Evolutionary conservation across 2,329 filamentous ascomycete species (phyloP), one percentile per base, ranked within the genome.

Genomic region (Fusarium irregulare): DNA sequence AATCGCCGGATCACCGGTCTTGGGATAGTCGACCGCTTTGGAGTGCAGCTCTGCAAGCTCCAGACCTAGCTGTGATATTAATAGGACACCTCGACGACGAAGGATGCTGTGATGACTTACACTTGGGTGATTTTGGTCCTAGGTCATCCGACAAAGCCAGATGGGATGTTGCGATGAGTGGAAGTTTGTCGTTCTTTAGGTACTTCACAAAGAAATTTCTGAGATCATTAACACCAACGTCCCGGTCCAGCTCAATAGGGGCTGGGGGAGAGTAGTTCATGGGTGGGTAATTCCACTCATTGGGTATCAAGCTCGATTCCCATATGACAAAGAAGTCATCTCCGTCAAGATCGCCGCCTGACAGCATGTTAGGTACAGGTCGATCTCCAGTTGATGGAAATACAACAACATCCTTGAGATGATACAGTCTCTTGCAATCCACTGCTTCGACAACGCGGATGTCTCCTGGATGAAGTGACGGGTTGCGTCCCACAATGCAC

Each of bases 281-380:
- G 0, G 96, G 91, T 1, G 86, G 81, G 34, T 87, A 83, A 71
- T 96, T 93, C 88, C 92, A 93, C 53, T 87, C 81, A 2, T 79
- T 70, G 0, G 93, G 93, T 27, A 97, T 83, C 9, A 99, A 82
- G 16, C 88, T 86, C 23, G 85, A 78, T 71, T 99, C 94, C 95
- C 96, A 99, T 47, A 98, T 91, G 7, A 98, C 89, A 58, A 98
- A 91, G 77, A 94, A 99, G 76, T 99, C 96, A 74, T 99, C 96
- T 0, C 96, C 96, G 76, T 99, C 96, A 0, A 99, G 86, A 76
- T 99, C 96, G 1, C 96, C 96, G 3, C 96, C 96, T 6, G 96
- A 97, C 69, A 96, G 94, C 95, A 98, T 98, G 75, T 92, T 94
- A 1, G 94, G 89, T 23, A 99, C 82, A 68, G 97, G 93, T 18